Percentiles rank a stretch among this genome's conserved stretches.
phyloP scores from a whole-genome alignment of 805 yeast species.

The Hanseniaspora nectarophila region DNA sequence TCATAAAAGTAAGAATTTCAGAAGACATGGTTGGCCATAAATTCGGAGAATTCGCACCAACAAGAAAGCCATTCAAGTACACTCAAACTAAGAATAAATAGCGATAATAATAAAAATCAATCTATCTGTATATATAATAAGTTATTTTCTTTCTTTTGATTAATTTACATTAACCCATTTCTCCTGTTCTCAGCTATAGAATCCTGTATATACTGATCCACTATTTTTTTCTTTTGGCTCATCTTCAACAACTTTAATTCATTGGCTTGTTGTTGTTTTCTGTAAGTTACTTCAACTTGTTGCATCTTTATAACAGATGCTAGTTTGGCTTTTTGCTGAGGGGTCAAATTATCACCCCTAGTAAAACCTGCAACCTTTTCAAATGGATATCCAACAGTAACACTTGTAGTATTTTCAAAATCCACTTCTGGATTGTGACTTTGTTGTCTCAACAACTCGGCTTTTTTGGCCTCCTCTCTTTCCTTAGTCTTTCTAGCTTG shows the following conservation, averaged over 20 bases:
- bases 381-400: neutral
- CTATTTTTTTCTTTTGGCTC: neutral
- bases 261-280: neutral
- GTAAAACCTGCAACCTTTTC: neutral
- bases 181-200: neutral
- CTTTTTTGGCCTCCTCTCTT: neutral
- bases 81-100: constrained; percentile 58
- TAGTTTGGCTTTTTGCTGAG: neutral
- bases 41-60: constrained; percentile 89
- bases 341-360: neutral
- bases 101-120: neutral
- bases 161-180: neutral
- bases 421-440: neutral
- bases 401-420: neutral
- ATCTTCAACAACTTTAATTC: neutral
- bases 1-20: constrained; percentile 71
- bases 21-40: constrained; percentile 97
- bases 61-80: constrained; percentile 77
- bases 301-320: neutral
- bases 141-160: neutral
- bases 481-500: neutral
- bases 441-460: neutral
- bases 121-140: neutral
- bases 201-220: no score
- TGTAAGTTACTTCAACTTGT: neutral